Base-by-base conservation (phyloP, 371 early-diverging fungal genomes). In the Lichtheimia ramosa region DNA sequence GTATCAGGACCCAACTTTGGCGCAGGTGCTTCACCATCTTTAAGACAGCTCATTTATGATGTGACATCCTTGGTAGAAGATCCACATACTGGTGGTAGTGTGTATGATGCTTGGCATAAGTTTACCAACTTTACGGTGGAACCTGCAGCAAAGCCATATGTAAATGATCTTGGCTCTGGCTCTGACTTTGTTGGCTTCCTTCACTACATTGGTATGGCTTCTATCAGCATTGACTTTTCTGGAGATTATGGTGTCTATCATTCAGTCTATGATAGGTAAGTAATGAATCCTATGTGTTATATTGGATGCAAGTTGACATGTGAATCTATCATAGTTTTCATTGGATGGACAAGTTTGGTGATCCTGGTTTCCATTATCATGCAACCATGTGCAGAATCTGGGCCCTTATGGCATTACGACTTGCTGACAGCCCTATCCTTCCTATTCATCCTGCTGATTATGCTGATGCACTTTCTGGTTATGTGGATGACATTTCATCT, bases 321-420 rank as follows among this genome's bases (percentile, higher is more conserved):
- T 34, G 10, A 34, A 54, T 6, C 7, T 6, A 50, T 23, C 76
- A 20, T 75, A 55, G 71, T 54, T 68, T 82, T 60, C 79, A 84
- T 56, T 84, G 88, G 79, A 87, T 89, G 84, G 70, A 75, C 13
- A 76, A 82, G 53, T 87, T 77, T 67, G 81, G 87, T n/a, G 90
- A 89, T 59, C 86, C 90, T 2, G 67, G 64, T 0, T 86, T 82
- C 61, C 53, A 70, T 43, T 86, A 86, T 51, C 88, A 89, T 60
- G 68, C 70, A 58, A 64, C 86, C 2, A 65, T 82, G 53, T 69
- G 72, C 43, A 71, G 62, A 14, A 65, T 81, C 16, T 71, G 74
- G 72, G 73, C 74, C 14, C 40, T 77, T 3, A 15, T 77, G 15
- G 68, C 71, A 1, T 62, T 81, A 15, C 76, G 76, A 14, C 59